These are phyloP conservation scores for Euphorbia pulcherrima DNA, from an alignment of 345 rosid genomes.

Conservation along the genomic window DNA sequence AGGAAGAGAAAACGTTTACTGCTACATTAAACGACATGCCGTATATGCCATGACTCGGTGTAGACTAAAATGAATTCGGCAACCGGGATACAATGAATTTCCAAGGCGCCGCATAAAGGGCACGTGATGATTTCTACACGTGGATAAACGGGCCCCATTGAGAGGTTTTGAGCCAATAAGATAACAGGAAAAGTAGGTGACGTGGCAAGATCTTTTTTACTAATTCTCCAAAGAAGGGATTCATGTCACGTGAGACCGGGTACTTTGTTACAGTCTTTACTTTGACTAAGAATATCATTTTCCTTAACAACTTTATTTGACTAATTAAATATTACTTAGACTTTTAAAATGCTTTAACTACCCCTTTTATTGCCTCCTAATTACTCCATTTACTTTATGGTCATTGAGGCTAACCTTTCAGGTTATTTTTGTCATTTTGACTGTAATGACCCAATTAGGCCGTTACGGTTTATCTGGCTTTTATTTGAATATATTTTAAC, in stretches of 20 bases:
- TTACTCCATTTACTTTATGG: constrained; percentile 1
- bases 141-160: constrained; percentile 8
- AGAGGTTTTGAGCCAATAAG: constrained; percentile 13
- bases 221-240: constrained; percentile 32
- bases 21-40: background rate
- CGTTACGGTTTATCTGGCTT: constrained; percentile 15
- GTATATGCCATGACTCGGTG: background rate
- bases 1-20: background rate
- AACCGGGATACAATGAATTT: background rate
- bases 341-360: constrained; percentile 13
- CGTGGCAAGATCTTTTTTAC: constrained; percentile 27
- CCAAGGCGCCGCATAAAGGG: constrained; percentile 42
- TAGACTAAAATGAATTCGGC: constrained; percentile 5
- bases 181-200: constrained; percentile 26
- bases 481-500: too few species aligned
- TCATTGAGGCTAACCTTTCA: background rate
- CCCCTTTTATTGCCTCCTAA: constrained; percentile 9
- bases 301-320: background rate
- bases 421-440: constrained; percentile 25
- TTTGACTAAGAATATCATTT: constrained; percentile 34
- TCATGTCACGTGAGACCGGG: constrained; percentile 42
- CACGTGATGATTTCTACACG: constrained; percentile 17
- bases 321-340: background rate
- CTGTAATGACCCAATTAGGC: background rate
- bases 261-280: constrained; percentile 26